phyloP scores from a whole-genome alignment of 73 alveolate genomes.

The Paramecium primaurelia region DNA sequence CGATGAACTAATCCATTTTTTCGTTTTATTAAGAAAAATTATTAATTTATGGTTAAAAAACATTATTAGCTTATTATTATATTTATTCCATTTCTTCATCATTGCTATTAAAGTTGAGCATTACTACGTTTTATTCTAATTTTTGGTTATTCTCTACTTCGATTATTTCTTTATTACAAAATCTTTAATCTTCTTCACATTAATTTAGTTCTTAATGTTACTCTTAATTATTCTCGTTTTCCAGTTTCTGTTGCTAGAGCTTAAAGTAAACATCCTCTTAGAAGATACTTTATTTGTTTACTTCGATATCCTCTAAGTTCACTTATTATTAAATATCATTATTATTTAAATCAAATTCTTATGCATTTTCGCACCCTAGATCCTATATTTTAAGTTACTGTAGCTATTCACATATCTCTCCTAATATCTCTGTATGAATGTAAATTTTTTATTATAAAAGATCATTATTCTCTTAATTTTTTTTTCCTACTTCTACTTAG shows the following conservation, averaged over 20 bases:
- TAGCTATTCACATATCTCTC: background rate
- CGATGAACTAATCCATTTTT: background rate
- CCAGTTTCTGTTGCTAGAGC: background rate
- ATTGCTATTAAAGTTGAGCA: background rate
- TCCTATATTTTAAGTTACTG: background rate
- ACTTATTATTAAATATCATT: background rate
- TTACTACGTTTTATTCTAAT: background rate
- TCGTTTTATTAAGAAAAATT: background rate
- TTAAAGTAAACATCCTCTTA: background rate
- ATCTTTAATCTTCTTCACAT: background rate
- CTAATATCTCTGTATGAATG: background rate
- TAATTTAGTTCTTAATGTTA: background rate
- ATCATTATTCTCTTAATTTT: too few relatives aligned
- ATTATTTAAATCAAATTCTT: background rate
- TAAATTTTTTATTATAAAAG: too few relatives aligned
- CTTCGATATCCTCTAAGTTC: background rate
- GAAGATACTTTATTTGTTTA: background rate
- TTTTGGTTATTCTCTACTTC: background rate
- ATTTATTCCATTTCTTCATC: background rate
- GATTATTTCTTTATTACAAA: background rate
- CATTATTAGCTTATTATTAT: background rate
- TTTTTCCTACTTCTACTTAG: background rate
- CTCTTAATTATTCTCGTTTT: background rate
- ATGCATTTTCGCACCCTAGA: background rate
- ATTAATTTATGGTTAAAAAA: background rate